A percentile compares a stretch with the other conserved stretches of the same genome.
phyloP scores from a whole-genome alignment of 192 early-diverging fungal species.

The Podila verticillata region DNA sequence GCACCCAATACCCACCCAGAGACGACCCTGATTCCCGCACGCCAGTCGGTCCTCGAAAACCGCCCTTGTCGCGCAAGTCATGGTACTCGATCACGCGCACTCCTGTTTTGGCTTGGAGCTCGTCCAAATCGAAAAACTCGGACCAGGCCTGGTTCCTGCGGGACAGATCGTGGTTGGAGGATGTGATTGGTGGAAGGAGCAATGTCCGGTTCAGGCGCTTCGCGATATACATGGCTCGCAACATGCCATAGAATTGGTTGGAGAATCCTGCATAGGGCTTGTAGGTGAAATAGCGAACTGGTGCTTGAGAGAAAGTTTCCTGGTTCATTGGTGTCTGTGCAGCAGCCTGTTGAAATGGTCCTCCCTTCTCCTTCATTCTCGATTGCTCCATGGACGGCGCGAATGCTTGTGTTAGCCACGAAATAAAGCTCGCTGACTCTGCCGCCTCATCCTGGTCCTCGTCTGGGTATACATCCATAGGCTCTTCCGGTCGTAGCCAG shows the following conservation, averaged over 20 bases:
- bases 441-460: slow-evolving; percentile 1
- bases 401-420: slow-evolving; percentile 6
- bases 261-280: slow-evolving; percentile 4
- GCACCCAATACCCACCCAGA: slow-evolving; percentile 3
- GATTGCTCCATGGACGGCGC: neutral
- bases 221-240: slow-evolving; percentile 11
- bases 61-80: neutral
- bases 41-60: slow-evolving; percentile 6
- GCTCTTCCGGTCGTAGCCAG: slow-evolving; percentile 1
- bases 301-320: neutral
- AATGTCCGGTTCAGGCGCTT: neutral
- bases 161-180: slow-evolving; percentile 4
- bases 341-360: too few relatives aligned
- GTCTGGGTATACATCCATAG: slow-evolving; percentile 3
- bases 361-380: too few relatives aligned
- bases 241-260: slow-evolving; percentile 14
- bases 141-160: slow-evolving; percentile 14
- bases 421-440: slow-evolving; percentile 6
- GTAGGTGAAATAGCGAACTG: slow-evolving; percentile 13
- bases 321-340: neutral
- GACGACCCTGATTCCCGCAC: slow-evolving; percentile 3
- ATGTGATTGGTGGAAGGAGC: slow-evolving; percentile 9
- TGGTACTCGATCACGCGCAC: slow-evolving; percentile 10
- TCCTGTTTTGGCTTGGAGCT: slow-evolving; percentile 5
- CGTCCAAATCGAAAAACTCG: slow-evolving; percentile 8